Evolutionary conservation across 2,329 filamentous ascomycete genomes (phyloP).

Genomic region (Blastomyces emzantsi): DNA sequence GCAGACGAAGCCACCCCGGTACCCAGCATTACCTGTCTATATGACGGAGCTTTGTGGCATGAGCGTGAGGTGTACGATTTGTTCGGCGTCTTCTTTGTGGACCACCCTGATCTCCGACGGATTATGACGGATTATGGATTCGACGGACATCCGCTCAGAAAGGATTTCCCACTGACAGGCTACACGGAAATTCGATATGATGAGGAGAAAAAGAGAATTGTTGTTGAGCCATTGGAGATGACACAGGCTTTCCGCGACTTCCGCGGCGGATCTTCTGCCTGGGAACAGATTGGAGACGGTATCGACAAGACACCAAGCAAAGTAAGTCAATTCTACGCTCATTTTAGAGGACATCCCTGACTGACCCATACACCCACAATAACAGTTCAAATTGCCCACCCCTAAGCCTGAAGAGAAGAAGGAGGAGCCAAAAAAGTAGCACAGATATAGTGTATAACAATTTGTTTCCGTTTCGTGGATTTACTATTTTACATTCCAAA

Average conservation of each 20-base stretch:
- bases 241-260: conserved; percentile 99
- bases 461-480: conserved; percentile 1
- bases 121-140: conserved; percentile 99
- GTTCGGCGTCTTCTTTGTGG: conserved; percentile 93
- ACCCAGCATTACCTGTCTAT: conserved; percentile 75
- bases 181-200: conserved; percentile 98
- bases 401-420: conserved; percentile 90
- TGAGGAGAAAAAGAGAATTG: conserved; percentile 99
- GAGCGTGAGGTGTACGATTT: conserved; percentile 97
- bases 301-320: conserved; percentile 68
- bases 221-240: conserved; percentile 93
- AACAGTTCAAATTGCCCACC: conserved; percentile 81
- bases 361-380: conserved; percentile 12
- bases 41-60: conserved; percentile 97
- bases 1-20: conserved; percentile 93
- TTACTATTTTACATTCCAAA: neutral
- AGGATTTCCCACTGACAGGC: conserved; percentile 95
- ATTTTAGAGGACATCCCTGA: conserved; percentile 1
- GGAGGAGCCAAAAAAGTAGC: conserved; percentile 86
- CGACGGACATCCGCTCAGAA: conserved; percentile 91
- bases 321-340: conserved; percentile 35
- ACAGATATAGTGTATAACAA: conserved; percentile 15
- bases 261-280: conserved; percentile 69
- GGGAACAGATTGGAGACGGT: conserved; percentile 63
- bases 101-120: conserved; percentile 87